Base-by-base conservation (phyloP, 73 alveolate genomes). In the Breviolum minutum region DNA sequence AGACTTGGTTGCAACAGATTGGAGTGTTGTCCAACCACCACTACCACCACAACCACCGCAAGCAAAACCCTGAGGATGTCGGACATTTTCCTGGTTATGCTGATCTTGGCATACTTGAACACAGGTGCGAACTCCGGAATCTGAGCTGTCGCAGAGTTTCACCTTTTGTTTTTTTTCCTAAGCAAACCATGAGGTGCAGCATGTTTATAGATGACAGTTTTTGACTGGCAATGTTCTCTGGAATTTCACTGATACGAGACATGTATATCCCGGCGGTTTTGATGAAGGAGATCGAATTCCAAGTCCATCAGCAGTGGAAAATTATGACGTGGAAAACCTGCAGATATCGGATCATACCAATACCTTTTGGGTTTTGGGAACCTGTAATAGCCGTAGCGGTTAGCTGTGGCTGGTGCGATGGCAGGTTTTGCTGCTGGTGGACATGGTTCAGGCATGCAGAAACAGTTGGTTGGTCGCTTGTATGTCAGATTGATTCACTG, bases 51-150 rank as follows among this genome's bases (percentile, higher is more conserved):
- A 77, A 22, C 86, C 7, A 9, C 16, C 0, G 7, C 86, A 77
- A 8, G 63, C 48, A 27, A 77, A 8, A n/a, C 86, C 19, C 60
- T 86, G 26, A 92, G 98, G 98, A 92, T 92, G 98, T 74, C 90
- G 13, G 98, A 92, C 79, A 92, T 92, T 48, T 92, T 92, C 90
- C 80, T 92, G 81, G 98, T 92, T 62, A 92, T 92, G 98, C 98
- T 92, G n/a, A 92, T 92, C 54, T 80, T 92, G 98, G 98, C 98
- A 13, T 92, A 92, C 69, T 66, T 92, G 90, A 92, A 92, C 40
- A 92, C 98, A 92, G 98, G 98, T 68, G 27, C 54, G 24, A 8
- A 63, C 22, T 32, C 54, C n/a, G 30, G 26, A 69, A 69, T 24
- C 26, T 5, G n/a, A 29, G n/a, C 32, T 79, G 87, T 20, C 11